Percentiles rank a stretch among this genome's conserved stretches.
phyloP scores from a whole-genome alignment of 345 rosid genomes.

The Moricandia moricandioides region DNA sequence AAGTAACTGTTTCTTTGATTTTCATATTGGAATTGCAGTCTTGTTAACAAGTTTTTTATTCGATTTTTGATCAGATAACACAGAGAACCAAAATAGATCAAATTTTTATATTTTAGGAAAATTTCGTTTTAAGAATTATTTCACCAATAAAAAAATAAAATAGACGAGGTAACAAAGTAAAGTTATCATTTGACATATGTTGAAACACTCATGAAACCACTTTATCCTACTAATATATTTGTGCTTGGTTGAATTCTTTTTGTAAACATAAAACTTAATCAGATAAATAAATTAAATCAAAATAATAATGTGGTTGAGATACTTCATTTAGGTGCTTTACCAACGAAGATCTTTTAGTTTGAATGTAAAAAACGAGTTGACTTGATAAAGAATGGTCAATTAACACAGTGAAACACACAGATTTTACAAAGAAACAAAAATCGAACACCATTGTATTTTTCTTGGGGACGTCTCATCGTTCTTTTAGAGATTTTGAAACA shows the following conservation, averaged over 20 bases:
- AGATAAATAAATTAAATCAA: neutral
- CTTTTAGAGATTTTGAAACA: conserved; percentile 51
- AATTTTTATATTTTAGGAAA: no score
- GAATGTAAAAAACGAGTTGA: conserved; percentile 3
- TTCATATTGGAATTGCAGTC: neutral
- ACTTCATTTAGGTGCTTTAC: neutral
- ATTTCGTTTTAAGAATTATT: no score
- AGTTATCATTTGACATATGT: neutral
- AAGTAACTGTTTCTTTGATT: conserved; percentile 11
- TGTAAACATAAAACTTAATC: neutral
- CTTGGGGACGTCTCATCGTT: conserved; percentile 19
- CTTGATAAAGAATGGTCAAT: neutral
- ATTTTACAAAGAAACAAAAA: conserved; percentile 2
- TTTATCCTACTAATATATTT: neutral
- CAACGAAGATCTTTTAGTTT: neutral
- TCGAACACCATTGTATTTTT: neutral
- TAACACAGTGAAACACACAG: conserved; percentile 16
- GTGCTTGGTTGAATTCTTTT: neutral
- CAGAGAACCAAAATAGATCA: neutral
- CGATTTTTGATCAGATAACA: conserved; percentile 3
- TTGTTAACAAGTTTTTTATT: conserved; percentile 5
- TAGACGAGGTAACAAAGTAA: no score
- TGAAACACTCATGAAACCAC: neutral
- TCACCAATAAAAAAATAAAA: no score
- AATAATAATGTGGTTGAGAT: neutral